These are phyloP conservation scores for Monosporascus sp. DNA, from an alignment of 2,329 filamentous ascomycete species.

Conservation along the genomic window DNA sequence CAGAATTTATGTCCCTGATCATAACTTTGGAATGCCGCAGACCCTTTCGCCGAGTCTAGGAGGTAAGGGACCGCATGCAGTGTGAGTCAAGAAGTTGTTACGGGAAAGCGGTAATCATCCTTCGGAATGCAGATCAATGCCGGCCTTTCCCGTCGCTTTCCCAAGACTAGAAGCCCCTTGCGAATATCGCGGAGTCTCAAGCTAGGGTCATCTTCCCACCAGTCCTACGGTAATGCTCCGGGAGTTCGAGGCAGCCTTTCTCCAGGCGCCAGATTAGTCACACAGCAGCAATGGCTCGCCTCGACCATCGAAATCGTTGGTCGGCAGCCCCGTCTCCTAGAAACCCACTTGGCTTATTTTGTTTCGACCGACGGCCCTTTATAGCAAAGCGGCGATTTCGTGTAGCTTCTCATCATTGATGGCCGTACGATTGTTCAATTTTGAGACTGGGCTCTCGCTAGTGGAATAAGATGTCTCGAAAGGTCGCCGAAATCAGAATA, in stretches of 20 bases:
- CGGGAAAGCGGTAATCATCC: conserved; percentile 13
- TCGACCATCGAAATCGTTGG: conserved; percentile 18
- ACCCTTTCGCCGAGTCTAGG: not conserved
- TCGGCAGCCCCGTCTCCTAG: conserved; percentile 1
- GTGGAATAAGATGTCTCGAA: not conserved
- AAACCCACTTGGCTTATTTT: conserved; percentile 1
- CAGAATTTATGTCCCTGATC: no score
- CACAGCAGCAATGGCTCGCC: conserved; percentile 19
- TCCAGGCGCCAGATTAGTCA: conserved; percentile 13
- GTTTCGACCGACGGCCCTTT: conserved; percentile 5
- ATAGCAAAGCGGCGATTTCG: not conserved
- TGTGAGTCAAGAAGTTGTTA: conserved; percentile 7
- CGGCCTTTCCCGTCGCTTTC: conserved; percentile 12
- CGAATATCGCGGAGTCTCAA: conserved; percentile 3
- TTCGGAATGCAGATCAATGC: conserved; percentile 17
- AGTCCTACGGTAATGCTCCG: conserved; percentile 8
- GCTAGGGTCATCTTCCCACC: conserved; percentile 4
- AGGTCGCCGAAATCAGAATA: not conserved
- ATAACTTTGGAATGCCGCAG: not conserved
- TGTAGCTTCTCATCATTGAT: no score
- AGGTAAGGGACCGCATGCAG: not conserved
- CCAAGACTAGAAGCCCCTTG: conserved; percentile 14
- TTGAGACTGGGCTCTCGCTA: not conserved
- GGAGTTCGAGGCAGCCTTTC: conserved; percentile 10
- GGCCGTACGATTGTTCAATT: not conserved